Base-by-base conservation (phyloP, 2,329 filamentous ascomycete species). In the Fusarium brachygibbosum region DNA sequence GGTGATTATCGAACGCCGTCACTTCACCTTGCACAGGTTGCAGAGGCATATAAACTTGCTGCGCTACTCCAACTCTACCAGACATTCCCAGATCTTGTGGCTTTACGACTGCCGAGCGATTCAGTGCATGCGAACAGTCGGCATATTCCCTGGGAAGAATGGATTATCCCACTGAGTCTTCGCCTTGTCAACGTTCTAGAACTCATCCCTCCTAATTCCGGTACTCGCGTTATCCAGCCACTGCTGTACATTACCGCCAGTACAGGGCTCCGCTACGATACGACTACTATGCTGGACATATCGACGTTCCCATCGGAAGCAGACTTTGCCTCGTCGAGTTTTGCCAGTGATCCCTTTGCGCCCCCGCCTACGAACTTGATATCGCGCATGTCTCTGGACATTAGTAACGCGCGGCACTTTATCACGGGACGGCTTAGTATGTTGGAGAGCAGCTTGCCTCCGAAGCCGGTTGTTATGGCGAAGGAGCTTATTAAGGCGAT, bases 391-490 rank as follows among this genome's bases (percentile, higher is more conserved):
- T 77, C 76, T 0, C 67, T 82, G 1, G 79, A 82, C 17, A 78
- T 79, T 1, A 79, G 77, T 14, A 77, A 76, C 23, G 81, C 81
- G 3, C 78, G 81, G 3, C 74, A 77, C 17, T 80, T 82, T 52
- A 71, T 83, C 23, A 79, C 81, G 74, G 74, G 75, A 2, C 69
- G 81, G 4, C 70, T 83, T 4, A 76, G 77, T 6, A 76, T 80
- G 21, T 48, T 82, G 28, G 81, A 82, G 64, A 75, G 77, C 14
- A 80, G 69, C 19, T 60, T 83, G 8, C 81, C 80, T 5, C 81
- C 81, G 4, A 80, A 79, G 13, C 81, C 81, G 3, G 80, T 83
- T 2, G 69, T 75, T 1, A 79, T 83, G n/a, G 81, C 81, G 2
- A 81, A 80, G 63, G 73, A 81, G 40, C 74, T 83, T 2, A 75